Evolutionary conservation across 306 rosid species (phyloP), one percentile per base, ranked within the genome.

Genomic region (Cucurbita ficifolia): DNA sequence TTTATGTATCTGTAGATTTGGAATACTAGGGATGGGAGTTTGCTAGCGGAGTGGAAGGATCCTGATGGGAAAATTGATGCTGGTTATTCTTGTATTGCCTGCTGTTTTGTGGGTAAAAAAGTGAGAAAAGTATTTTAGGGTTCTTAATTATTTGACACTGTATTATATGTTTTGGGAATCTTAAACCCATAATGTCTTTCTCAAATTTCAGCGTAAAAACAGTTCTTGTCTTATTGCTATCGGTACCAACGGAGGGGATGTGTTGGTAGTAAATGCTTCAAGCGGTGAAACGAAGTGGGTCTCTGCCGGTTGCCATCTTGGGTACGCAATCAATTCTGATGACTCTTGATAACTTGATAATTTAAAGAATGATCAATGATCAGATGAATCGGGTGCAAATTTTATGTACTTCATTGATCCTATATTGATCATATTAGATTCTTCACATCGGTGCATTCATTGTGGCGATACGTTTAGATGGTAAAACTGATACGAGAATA

Each of bases 201-300:
- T 77, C 5, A 14, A 45, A 55, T 63, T 77, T 78, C 81, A 87
- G 90, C 86, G 76, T 76, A 83, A 72, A 67, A 78, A 52, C 33
- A 81, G 85, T 73, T 80, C 78, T 17, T 62, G 70, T 76, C 73
- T 87, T 61, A 60, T 87, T 55, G 88, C 82, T 72, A 86, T 87
- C 4, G 82, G 82, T 50, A 43, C 76, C 22, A 58, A 46, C 29
- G 74, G 79, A 72, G 90, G 88, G 72, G 73, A 74, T 4, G 62
- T 87, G 57, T 69, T 76, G 46, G 87, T 46, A 70, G 51, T 82
- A 36, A 80, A 84, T 79, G 85, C 79, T 78, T 80, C 60, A 59
- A 80, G 78, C 55, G 76, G 87, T 19, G 84, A 82, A 55, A 82
- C 10, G 56, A 84, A 84, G 75, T 84, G 86, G 85, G 75, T 78